Evolutionary conservation across 2,329 filamentous ascomycete genomes (phyloP).

Genomic region (Aureobasidium sp.): DNA sequence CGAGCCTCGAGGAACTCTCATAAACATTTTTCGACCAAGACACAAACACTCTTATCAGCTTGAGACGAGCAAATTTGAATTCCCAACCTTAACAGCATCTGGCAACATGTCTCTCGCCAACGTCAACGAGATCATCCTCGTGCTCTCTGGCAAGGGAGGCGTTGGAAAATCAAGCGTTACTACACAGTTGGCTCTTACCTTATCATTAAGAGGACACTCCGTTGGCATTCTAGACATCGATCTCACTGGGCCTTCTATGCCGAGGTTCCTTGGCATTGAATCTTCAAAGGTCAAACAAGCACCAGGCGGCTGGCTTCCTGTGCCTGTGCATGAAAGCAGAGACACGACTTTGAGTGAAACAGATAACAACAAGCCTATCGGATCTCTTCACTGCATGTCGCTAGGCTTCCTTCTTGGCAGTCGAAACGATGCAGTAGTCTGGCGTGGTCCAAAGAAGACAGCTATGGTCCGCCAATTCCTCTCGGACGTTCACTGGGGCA

Average conservation of each 20-base stretch:
- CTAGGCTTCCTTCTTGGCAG: slow-evolving; percentile 81
- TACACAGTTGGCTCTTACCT: slow-evolving; percentile 84
- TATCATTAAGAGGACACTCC: slow-evolving; percentile 76
- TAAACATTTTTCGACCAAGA: background rate
- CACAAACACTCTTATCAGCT: background rate
- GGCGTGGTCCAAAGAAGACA: slow-evolving; percentile 97
- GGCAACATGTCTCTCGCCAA: slow-evolving; percentile 57
- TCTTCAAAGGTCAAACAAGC: slow-evolving; percentile 83
- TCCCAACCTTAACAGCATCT: background rate
- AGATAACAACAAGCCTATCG: slow-evolving; percentile 29
- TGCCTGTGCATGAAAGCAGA: slow-evolving; percentile 66
- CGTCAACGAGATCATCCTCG: slow-evolving; percentile 71
- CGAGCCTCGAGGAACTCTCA: background rate
- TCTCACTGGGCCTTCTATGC: slow-evolving; percentile 92
- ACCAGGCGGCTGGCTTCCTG: slow-evolving; percentile 85
- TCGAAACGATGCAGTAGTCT: slow-evolving; percentile 87
- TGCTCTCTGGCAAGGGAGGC: slow-evolving; percentile 93
- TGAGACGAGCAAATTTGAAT: background rate
- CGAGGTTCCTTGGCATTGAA: slow-evolving; percentile 88
- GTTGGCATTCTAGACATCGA: slow-evolving; percentile 96
- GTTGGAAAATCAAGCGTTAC: slow-evolving; percentile 98
- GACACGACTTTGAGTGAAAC: slow-evolving; percentile 18
- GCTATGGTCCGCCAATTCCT: slow-evolving; percentile 98
- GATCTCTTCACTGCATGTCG: slow-evolving; percentile 77
- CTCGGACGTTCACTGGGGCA: slow-evolving; percentile 80